Evolutionary conservation across 1,139 yeast genomes (phyloP).

Genomic region (Zygoascus hellenicus): DNA sequence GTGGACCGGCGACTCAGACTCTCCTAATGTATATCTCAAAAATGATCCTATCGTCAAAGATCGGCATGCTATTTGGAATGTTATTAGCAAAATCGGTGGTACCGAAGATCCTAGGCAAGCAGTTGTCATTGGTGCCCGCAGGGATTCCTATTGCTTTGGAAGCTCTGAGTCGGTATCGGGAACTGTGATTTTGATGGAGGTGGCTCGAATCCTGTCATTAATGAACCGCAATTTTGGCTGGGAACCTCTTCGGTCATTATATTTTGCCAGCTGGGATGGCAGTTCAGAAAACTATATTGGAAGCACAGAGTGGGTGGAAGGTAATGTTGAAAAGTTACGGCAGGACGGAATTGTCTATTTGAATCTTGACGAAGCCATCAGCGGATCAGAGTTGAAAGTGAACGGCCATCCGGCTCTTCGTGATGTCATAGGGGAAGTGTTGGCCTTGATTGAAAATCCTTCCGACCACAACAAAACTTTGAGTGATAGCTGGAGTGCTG

Average conservation of each 20-base stretch:
- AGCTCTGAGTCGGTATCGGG: conserved; percentile 72
- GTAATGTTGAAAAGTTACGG: conserved; percentile 46
- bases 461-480: conserved; percentile 22
- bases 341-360: conserved; percentile 67
- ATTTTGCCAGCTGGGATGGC: conserved; percentile 85
- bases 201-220: conserved; percentile 65
- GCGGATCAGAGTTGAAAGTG: conserved; percentile 54
- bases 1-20: conserved; percentile 42
- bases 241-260: conserved; percentile 78
- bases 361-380: conserved; percentile 69
- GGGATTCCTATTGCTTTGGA: conserved; percentile 78
- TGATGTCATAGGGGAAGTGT: conserved; percentile 39
- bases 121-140: conserved; percentile 72
- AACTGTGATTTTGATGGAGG: conserved; percentile 63
- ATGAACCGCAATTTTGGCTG: conserved; percentile 63
- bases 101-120: conserved; percentile 73
- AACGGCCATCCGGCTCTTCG: conserved; percentile 65
- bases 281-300: conserved; percentile 81
- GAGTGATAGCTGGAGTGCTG: conserved; percentile 19
- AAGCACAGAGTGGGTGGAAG: conserved; percentile 70
- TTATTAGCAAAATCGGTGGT: conserved; percentile 73
- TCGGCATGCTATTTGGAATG: conserved; percentile 72
- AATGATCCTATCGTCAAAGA: conserved; percentile 48
- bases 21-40: conserved; percentile 36
- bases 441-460: conserved; percentile 40